These are phyloP conservation scores for Colletotrichum australisinense DNA, from an alignment of 2,329 filamentous ascomycete genomes.

Conservation along the genomic window DNA sequence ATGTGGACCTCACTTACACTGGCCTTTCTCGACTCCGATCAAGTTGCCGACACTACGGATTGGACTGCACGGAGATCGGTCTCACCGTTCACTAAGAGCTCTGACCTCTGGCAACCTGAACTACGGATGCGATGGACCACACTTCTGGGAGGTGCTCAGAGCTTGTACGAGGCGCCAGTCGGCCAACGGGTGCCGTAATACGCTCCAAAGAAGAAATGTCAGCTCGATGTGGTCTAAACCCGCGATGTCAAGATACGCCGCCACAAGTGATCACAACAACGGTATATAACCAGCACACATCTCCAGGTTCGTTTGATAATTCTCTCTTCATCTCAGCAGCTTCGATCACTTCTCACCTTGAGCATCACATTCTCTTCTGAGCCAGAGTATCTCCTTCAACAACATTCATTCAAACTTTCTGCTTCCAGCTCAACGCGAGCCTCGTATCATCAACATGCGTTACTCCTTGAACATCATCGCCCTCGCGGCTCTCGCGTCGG, in stretches of 20 bases:
- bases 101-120: constrained; percentile 3
- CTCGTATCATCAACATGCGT: constrained; percentile 2
- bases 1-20: neutral
- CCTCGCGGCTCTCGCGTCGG: constrained; percentile 20
- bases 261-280: too few species aligned
- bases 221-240: neutral
- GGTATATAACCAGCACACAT: neutral
- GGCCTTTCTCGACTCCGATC: neutral
- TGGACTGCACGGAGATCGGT: neutral
- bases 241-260: neutral
- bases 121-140: constrained; percentile 4
- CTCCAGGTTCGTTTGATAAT: too few species aligned
- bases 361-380: neutral
- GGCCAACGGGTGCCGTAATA: constrained; percentile 19
- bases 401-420: neutral
- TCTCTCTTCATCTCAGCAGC: constrained; percentile 15
- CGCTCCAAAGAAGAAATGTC: neutral
- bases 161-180: constrained; percentile 14
- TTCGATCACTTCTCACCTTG: neutral
- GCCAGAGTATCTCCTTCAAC: neutral
- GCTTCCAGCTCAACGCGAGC: neutral
- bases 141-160: neutral
- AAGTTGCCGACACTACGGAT: neutral
- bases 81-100: constrained; percentile 23
- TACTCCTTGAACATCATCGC: constrained; percentile 13